Evolutionary conservation across 2,329 filamentous ascomycete genomes (phyloP).

Genomic region (Zasmidium cellare): DNA sequence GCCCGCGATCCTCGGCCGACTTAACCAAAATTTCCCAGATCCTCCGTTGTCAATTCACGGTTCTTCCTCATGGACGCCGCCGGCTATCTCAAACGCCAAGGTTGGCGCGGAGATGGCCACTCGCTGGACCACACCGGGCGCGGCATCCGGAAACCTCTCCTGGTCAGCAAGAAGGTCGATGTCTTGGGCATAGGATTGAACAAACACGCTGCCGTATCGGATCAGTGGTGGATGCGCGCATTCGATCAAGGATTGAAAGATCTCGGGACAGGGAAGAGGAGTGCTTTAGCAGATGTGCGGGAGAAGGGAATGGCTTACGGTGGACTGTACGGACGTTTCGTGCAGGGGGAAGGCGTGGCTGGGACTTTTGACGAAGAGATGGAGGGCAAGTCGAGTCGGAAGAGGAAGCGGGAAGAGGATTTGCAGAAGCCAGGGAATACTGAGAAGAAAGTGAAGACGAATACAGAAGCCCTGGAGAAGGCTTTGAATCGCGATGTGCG

Average conservation of each 20-base stretch:
- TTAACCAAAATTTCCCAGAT: too few relatives aligned
- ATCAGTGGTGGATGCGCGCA: constrained; percentile 97
- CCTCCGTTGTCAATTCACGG: too few relatives aligned
- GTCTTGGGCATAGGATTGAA: constrained; percentile 79
- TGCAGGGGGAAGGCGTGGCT: constrained; percentile 73
- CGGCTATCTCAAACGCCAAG: constrained; percentile 78
- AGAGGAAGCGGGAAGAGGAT: constrained; percentile 11
- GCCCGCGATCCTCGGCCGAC: background rate
- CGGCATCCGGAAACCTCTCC: constrained; percentile 79
- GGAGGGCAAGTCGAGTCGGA: constrained; percentile 12
- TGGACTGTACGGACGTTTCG: constrained; percentile 81
- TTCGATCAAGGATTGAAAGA: constrained; percentile 89
- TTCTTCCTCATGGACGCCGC: constrained; percentile 72
- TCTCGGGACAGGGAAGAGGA: constrained; percentile 62
- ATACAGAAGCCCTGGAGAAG: background rate
- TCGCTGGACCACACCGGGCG: constrained; percentile 78
- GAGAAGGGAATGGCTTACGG: constrained; percentile 50
- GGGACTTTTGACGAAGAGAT: constrained; percentile 60
- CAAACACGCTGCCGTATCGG: constrained; percentile 60
- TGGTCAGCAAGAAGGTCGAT: constrained; percentile 80
- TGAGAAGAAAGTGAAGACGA: background rate
- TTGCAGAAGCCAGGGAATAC: background rate
- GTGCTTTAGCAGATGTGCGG: constrained; percentile 49
- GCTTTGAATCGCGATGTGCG: background rate
- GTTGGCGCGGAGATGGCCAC: constrained; percentile 87